Percentiles rank a stretch among this genome's conserved stretches.
phyloP scores from a whole-genome alignment of 768 basidiomycete genomes.

The Rhodotorula sphaerocarpa region DNA sequence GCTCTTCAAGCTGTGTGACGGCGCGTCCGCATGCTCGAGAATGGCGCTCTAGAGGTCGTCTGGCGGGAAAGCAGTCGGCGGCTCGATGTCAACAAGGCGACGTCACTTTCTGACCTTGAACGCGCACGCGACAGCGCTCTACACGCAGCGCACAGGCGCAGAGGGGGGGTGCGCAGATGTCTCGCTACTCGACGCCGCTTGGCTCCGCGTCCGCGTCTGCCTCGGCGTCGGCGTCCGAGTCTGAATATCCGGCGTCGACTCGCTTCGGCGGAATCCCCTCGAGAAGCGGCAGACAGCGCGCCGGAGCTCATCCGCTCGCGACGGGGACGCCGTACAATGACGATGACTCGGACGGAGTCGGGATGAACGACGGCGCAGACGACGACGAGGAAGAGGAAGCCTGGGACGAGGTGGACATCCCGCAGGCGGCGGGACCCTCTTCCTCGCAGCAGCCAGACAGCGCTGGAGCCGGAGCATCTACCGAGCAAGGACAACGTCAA shows the following conservation, averaged over 20 bases:
- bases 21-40: too few species aligned
- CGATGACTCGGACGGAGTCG: background rate
- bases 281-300: background rate
- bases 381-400: conserved; percentile 30
- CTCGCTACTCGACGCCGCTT: conserved; percentile 18
- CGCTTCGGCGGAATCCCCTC: background rate
- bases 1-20: too few species aligned
- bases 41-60: too few species aligned
- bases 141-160: too few species aligned
- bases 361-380: conserved; percentile 1
- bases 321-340: background rate
- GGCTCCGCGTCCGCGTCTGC: too few species aligned
- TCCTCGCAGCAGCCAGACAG: conserved; percentile 13
- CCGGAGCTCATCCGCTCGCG: background rate
- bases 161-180: too few species aligned
- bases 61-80: too few species aligned
- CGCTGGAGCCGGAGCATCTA: background rate
- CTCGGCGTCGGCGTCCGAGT: conserved; percentile 6
- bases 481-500: too few species aligned
- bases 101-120: too few species aligned
- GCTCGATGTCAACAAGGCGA: too few species aligned
- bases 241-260: background rate
- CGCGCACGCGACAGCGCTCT: too few species aligned
- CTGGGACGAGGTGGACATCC: conserved; percentile 36
- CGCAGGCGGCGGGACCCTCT: conserved; percentile 2